A percentile compares a stretch with the other conserved stretches of the same genome.
Evolutionary conservation across 1,284 basidiomycete genomes (phyloP).

Genomic region (Naganishia sp.): DNA sequence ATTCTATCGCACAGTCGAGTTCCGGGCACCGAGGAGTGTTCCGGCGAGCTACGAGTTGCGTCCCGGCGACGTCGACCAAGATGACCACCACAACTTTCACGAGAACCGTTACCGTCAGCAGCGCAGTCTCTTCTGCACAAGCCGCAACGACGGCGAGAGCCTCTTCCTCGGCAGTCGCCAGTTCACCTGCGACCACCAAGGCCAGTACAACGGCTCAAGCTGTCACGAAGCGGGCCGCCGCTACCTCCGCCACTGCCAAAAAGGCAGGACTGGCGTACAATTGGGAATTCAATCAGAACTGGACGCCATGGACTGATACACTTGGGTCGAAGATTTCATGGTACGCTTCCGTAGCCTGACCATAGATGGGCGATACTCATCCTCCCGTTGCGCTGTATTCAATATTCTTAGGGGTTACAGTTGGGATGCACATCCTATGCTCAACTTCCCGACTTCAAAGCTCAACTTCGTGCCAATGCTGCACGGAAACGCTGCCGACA

Average conservation of each 20-base stretch:
- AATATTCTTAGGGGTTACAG: slow-evolving; percentile 20
- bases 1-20: background rate
- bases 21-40: background rate
- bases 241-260: background rate
- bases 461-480: slow-evolving; percentile 27
- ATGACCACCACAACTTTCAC: slow-evolving; percentile 8
- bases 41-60: slow-evolving; percentile 5
- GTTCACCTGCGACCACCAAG: background rate
- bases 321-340: slow-evolving; percentile 33
- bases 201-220: background rate
- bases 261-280: slow-evolving; percentile 25
- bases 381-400: background rate
- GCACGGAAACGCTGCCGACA: slow-evolving; percentile 28
- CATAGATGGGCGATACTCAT: background rate
- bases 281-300: slow-evolving; percentile 26
- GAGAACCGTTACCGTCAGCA: slow-evolving; percentile 9
- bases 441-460: slow-evolving; percentile 21
- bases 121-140: background rate
- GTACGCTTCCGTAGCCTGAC: slow-evolving; percentile 17
- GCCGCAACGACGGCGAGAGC: background rate
- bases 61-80: slow-evolving; percentile 9
- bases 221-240: background rate
- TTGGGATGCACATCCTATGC: slow-evolving; percentile 26
- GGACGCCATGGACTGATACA: slow-evolving; percentile 24
- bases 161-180: background rate